Base-by-base conservation (phyloP, 73 alveolate species). In the Tetrahymena borealis region DNA sequence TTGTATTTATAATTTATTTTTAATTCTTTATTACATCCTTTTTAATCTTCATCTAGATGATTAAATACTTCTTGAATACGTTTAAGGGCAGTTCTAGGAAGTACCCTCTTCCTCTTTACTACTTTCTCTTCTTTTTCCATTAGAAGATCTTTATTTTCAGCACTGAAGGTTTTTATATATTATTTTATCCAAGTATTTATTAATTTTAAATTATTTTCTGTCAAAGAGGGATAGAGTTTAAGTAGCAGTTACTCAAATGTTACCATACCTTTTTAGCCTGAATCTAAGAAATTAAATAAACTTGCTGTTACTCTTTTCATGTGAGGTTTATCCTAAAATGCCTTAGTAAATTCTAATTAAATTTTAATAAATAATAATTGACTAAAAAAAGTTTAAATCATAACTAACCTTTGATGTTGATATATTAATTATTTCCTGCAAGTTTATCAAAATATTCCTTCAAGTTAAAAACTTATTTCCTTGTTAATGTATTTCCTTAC, bases 251-350 rank as follows among this genome's bases (percentile, higher is more conserved):
- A 92, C 20, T 92, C 95, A 35, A 92, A 92, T 11, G 92, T 92
- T 32, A 92, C 92, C 90, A 39, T 78, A 16, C 95, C 95, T 38
- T 92, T 92, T 78, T 77, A 78, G 39, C 78, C 90, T 36, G 95
- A 92, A 40, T 92, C 95, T 92, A 92, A 92, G 31, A 78, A 92
- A 78, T 92, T 92, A 32, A 78, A 92, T 11, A 92, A 32, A 78
- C 95, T 92, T 6, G 95, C 95, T n/a, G 95, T 92, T n/a, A 92
- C 95, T 79, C 95, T 78, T 78, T 92, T 92, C 93, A 92, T 92
- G 24, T 92, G 95, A 92, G 93, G 95, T 33, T 92, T 92, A 92
- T 92, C 90, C 31, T 78, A 37, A 78, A 92, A 92, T 0, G 95
- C 90, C 39, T 92, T 92, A 7, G 95, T 92, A 78, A 92, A 60